Percentiles rank a stretch among this genome's conserved stretches.
phyloP scores from a whole-genome alignment of 1,284 basidiomycete species.

The Gomphus sp. region DNA sequence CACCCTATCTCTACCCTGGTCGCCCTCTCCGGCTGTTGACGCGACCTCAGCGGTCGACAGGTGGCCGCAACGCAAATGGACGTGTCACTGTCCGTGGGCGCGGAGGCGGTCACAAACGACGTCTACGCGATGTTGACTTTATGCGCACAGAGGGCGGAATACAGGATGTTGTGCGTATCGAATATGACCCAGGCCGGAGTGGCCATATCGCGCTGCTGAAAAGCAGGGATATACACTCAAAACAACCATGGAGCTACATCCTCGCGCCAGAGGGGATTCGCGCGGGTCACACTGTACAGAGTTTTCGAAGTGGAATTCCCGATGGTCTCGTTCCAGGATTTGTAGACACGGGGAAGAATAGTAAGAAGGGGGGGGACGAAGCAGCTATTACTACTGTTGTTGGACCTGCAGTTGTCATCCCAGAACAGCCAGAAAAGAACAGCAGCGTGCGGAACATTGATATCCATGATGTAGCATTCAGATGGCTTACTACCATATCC shows the following conservation, averaged over 20 bases:
- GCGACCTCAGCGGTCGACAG: conserved; percentile 72
- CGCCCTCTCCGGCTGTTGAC: conserved; percentile 81
- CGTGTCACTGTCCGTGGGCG: conserved; percentile 83
- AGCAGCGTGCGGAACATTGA: neutral
- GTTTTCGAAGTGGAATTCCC: conserved; percentile 78
- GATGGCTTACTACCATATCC: neutral
- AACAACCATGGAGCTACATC: conserved; percentile 10
- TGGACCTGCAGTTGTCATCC: neutral
- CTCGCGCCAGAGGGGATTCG: conserved; percentile 78
- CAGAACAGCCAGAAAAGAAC: no score
- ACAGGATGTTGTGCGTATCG: conserved; percentile 87
- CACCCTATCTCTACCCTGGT: conserved; percentile 78
- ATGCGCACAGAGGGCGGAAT: conserved; percentile 66
- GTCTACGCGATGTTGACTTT: conserved; percentile 88
- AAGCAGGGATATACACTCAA: conserved; percentile 33
- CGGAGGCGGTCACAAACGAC: conserved; percentile 87
- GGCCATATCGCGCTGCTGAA: conserved; percentile 89
- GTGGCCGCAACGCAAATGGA: conserved; percentile 78
- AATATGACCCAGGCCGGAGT: conserved; percentile 92
- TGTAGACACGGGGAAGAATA: conserved; percentile 20
- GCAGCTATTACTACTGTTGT: no score
- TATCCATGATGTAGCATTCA: neutral
- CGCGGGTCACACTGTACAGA: conserved; percentile 84
- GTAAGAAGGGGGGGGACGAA: neutral
- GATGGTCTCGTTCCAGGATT: conserved; percentile 66